Evolutionary conservation across 257 asterid species (phyloP).

Genomic region (Przewalskia tangutica): DNA sequence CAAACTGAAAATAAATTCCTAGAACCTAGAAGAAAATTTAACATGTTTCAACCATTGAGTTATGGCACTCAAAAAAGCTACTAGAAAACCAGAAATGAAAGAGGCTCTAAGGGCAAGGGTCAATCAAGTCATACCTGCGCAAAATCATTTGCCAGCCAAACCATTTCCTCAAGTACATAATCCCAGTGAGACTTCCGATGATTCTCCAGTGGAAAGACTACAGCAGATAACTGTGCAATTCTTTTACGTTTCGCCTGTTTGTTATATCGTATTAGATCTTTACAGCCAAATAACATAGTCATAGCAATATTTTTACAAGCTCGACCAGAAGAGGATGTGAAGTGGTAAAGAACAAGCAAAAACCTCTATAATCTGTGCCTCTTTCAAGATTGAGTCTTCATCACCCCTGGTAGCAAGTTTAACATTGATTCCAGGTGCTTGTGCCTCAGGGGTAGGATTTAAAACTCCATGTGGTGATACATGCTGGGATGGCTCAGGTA

Average conservation of each 20-base stretch:
- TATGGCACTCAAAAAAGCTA: neutral
- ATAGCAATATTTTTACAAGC: slow-evolving; percentile 8
- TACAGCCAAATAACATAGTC: slow-evolving; percentile 10
- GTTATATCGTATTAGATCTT: slow-evolving; percentile 31
- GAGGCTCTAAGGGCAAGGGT: neutral
- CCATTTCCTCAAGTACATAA: slow-evolving; percentile 92
- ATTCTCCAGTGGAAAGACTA: slow-evolving; percentile 28
- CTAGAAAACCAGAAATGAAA: slow-evolving; percentile 1
- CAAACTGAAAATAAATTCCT: slow-evolving; percentile 6
- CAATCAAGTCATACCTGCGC: slow-evolving; percentile 57
- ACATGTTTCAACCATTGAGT: neutral
- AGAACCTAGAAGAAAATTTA: neutral
- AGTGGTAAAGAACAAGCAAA: neutral
- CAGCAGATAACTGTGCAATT: slow-evolving; percentile 50
- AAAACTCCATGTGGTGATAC: slow-evolving; percentile 27
- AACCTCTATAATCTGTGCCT: slow-evolving; percentile 85
- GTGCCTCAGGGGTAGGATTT: slow-evolving; percentile 27
- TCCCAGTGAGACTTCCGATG: slow-evolving; percentile 71
- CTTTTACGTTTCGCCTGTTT: slow-evolving; percentile 82
- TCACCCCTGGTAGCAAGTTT: slow-evolving; percentile 37
- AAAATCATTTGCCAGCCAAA: slow-evolving; percentile 98
- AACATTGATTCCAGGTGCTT: slow-evolving; percentile 22
- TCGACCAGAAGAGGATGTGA: neutral
- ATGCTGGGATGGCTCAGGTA: slow-evolving; percentile 23
- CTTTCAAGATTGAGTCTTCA: slow-evolving; percentile 77